Conservation (phyloP, 768 basidiomycete genomes). For the Tulasnella sp. region DNA sequence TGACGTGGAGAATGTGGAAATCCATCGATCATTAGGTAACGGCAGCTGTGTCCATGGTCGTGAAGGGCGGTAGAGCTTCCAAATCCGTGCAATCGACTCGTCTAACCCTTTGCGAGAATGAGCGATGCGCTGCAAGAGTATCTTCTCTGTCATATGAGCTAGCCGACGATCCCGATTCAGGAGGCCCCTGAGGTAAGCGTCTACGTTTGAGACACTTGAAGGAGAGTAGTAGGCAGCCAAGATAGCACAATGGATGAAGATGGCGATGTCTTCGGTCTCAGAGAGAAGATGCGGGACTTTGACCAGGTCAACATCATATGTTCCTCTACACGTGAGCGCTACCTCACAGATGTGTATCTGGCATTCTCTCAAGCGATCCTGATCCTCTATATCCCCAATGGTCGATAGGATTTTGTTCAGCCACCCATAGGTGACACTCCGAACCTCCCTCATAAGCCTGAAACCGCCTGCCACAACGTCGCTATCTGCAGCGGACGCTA, state of each 20-base stretch:
- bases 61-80: background rate
- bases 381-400: conserved; percentile 17
- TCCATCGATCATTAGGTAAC: conserved; percentile 7
- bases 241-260: conserved; percentile 7
- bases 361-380: conserved; percentile 11
- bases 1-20: background rate
- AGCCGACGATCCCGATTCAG: conserved; percentile 3
- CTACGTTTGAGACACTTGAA: background rate
- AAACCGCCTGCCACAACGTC: background rate
- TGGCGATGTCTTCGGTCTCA: background rate
- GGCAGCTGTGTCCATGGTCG: background rate
- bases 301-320: conserved; percentile 2
- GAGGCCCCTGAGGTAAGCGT: background rate
- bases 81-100: background rate
- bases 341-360: conserved; percentile 26
- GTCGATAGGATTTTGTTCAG: conserved; percentile 24
- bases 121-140: background rate
- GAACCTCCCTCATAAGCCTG: conserved; percentile 20
- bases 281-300: background rate
- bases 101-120: background rate
- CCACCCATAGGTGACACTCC: conserved; percentile 34
- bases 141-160: background rate
- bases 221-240: background rate
- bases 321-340: conserved; percentile 20
- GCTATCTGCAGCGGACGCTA: background rate